A percentile compares a stretch with the other conserved stretches of the same genome.
Conservation (phyloP, 192 early-diverging fungal genomes). For the Backusella sp. region DNA sequence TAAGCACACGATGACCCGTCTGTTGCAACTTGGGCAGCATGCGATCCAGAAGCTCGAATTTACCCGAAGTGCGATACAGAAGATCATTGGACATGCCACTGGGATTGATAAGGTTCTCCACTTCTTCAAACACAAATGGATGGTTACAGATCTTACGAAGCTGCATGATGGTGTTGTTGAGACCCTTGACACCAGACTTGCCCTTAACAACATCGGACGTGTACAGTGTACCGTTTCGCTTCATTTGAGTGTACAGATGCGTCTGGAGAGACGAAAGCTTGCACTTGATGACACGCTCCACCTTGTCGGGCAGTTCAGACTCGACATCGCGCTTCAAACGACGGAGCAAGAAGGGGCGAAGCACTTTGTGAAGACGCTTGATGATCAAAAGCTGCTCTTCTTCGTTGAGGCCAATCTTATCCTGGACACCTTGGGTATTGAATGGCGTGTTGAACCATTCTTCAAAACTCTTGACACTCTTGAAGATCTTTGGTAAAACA, state of each 20-base stretch:
- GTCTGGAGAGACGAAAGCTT: slow-evolving; percentile 86
- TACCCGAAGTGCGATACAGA: slow-evolving; percentile 85
- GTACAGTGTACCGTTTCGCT: slow-evolving; percentile 70
- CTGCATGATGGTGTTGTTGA: slow-evolving; percentile 99
- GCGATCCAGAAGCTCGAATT: slow-evolving; percentile 96
- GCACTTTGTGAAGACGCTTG: slow-evolving; percentile 91
- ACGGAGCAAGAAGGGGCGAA: slow-evolving; percentile 95
- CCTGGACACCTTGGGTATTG: slow-evolving; percentile 73
- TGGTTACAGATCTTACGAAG: slow-evolving; percentile 98
- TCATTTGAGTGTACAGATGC: slow-evolving; percentile 85
- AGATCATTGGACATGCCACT: slow-evolving; percentile 64
- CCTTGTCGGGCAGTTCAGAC: slow-evolving; percentile 95
- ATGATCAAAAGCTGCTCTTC: slow-evolving; percentile 98
- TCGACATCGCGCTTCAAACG: slow-evolving; percentile 98
- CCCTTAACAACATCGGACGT: slow-evolving; percentile 16
- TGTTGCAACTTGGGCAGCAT: slow-evolving; percentile 87
- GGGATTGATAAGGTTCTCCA: slow-evolving; percentile 84
- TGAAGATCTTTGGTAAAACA: slow-evolving; percentile 94
- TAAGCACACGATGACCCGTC: slow-evolving; percentile 78
- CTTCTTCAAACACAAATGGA: slow-evolving; percentile 95
- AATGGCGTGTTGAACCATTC: slow-evolving; percentile 99
- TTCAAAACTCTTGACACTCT: slow-evolving; percentile 95
- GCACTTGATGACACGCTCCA: slow-evolving; percentile 92
- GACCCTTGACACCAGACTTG: slow-evolving; percentile 58
- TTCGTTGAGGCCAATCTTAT: slow-evolving; percentile 93